These are phyloP conservation scores for Cyphellophora attinorum DNA, from an alignment of 2,329 filamentous ascomycete genomes.

Conservation along the genomic window DNA sequence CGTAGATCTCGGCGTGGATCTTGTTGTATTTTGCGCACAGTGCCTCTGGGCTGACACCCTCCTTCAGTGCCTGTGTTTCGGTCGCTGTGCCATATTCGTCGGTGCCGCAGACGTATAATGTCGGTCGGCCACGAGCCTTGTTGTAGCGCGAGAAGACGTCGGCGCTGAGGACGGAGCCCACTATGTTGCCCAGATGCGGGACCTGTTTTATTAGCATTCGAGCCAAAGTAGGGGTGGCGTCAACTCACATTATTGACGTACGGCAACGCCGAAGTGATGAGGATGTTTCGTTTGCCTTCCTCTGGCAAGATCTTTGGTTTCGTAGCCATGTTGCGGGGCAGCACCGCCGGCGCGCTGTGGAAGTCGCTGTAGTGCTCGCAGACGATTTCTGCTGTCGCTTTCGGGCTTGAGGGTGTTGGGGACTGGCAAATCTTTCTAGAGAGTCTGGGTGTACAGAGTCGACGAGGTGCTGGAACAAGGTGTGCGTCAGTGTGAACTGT, in stretches of 20 bases:
- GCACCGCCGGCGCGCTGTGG: background rate
- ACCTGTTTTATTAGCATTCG: no score
- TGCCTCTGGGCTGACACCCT: constrained; percentile 69
- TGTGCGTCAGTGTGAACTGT: no score
- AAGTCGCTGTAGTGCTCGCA: background rate
- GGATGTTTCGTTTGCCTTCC: constrained; percentile 71
- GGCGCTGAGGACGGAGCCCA: constrained; percentile 77
- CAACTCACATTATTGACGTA: constrained; percentile 62
- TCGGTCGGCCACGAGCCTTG: constrained; percentile 68
- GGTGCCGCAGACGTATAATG: constrained; percentile 76
- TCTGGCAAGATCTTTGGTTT: constrained; percentile 48
- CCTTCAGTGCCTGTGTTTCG: constrained; percentile 88
- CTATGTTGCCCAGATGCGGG: constrained; percentile 80
- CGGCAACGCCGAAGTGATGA: constrained; percentile 84
- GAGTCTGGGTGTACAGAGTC: no score
- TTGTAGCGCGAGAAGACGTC: constrained; percentile 74
- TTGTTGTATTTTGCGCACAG: constrained; percentile 89
- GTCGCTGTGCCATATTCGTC: constrained; percentile 96
- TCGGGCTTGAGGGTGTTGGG: no score
- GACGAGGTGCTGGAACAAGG: no score
- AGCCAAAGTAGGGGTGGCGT: background rate
- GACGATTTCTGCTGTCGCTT: no score
- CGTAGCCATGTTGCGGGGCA: constrained; percentile 15
- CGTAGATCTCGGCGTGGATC: constrained; percentile 81
- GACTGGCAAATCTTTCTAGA: no score